phyloP scores from a whole-genome alignment of 1,284 basidiomycete genomes.

The Pseudozyma pruni region DNA sequence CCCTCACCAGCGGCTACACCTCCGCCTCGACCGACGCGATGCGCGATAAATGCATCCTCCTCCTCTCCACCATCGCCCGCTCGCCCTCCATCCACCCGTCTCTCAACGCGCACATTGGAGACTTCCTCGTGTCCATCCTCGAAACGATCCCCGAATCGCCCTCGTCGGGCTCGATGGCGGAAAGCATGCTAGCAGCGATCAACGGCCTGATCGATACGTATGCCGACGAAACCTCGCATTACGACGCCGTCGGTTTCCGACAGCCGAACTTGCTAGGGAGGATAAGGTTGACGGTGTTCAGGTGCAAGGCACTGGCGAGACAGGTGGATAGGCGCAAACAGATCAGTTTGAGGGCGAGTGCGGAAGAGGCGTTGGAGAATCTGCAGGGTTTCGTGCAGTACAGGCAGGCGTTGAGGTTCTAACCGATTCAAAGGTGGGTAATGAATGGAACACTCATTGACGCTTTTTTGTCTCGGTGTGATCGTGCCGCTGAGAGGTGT shows the following conservation, averaged over 20 bases:
- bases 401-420: slow-evolving; percentile 68
- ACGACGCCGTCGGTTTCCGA: slow-evolving; percentile 79
- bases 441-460: too few relatives aligned
- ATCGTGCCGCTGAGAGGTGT: too few relatives aligned
- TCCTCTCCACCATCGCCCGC: slow-evolving; percentile 50
- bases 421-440: too few relatives aligned
- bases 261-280: slow-evolving; percentile 70
- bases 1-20: slow-evolving; percentile 46
- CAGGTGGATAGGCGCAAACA: slow-evolving; percentile 71
- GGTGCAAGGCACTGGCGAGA: slow-evolving; percentile 27
- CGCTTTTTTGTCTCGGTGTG: not conserved
- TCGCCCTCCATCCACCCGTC: slow-evolving; percentile 2
- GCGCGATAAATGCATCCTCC: slow-evolving; percentile 54
- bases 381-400: slow-evolving; percentile 89
- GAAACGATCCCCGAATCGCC: slow-evolving; percentile 32
- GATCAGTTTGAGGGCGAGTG: slow-evolving; percentile 68
- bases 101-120: slow-evolving; percentile 35
- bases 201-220: slow-evolving; percentile 94
- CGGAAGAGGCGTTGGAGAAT: slow-evolving; percentile 77
- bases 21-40: slow-evolving; percentile 46
- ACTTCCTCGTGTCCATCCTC: slow-evolving; percentile 42
- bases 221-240: slow-evolving; percentile 85
- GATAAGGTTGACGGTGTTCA: slow-evolving; percentile 23
- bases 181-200: slow-evolving; percentile 81
- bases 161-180: slow-evolving; percentile 70